Percentiles rank a stretch among this genome's conserved stretches.
These are phyloP conservation scores for Aureobasidium sp. DNA, from an alignment of 2,329 filamentous ascomycete genomes.

Conservation along the genomic window DNA sequence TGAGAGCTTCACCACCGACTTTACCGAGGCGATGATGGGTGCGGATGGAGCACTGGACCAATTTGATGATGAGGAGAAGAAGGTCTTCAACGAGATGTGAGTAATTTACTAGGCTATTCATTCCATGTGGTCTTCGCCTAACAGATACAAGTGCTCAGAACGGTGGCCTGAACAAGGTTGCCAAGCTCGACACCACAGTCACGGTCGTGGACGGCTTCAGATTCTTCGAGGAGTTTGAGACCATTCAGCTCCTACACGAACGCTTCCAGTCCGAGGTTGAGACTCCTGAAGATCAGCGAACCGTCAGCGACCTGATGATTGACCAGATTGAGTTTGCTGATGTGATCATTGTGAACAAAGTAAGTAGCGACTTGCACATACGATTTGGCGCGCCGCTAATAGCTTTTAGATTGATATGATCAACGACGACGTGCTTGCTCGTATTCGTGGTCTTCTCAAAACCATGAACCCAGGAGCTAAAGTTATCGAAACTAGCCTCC, in stretches of 20 bases:
- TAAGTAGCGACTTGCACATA: not conserved
- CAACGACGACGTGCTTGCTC: slow-evolving; percentile 28
- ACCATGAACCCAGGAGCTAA: slow-evolving; percentile 62
- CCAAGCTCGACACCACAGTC: slow-evolving; percentile 62
- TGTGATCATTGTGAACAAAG: slow-evolving; percentile 65
- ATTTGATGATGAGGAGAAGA: slow-evolving; percentile 38
- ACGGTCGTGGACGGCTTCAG: slow-evolving; percentile 69
- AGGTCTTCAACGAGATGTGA: slow-evolving; percentile 42
- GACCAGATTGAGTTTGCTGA: slow-evolving; percentile 75
- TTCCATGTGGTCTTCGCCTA: not conserved
- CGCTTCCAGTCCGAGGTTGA: slow-evolving; percentile 55
- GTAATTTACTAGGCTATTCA: slow-evolving; percentile 18
- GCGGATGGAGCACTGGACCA: slow-evolving; percentile 28
- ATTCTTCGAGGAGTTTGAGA: slow-evolving; percentile 65
- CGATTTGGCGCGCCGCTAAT: not conserved
- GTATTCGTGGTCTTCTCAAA: slow-evolving; percentile 49
- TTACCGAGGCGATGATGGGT: slow-evolving; percentile 32
- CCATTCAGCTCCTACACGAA: slow-evolving; percentile 58
- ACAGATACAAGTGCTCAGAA: slow-evolving; percentile 38
- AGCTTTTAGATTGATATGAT: slow-evolving; percentile 48
- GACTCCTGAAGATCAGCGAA: slow-evolving; percentile 61
- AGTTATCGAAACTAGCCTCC: slow-evolving; percentile 48
- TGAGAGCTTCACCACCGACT: slow-evolving; percentile 60
- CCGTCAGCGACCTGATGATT: slow-evolving; percentile 67
- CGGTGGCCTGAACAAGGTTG: slow-evolving; percentile 60